A percentile compares a stretch with the other conserved stretches of the same genome.
Evolutionary conservation across 768 basidiomycete species (phyloP).

Genomic region (Wakefieldia striispora): DNA sequence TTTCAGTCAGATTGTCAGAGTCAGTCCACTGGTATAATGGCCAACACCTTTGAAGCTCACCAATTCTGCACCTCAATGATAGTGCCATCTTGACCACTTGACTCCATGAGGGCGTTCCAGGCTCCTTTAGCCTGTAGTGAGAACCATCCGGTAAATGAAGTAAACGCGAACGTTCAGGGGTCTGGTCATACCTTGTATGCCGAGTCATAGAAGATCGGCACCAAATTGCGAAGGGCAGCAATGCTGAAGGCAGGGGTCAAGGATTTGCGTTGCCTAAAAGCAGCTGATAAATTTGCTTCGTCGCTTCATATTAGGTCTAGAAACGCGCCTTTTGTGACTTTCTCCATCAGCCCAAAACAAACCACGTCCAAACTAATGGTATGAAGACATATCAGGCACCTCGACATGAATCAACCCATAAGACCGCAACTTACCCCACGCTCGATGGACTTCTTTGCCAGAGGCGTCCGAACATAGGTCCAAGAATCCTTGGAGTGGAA

Average conservation of each 20-base stretch:
- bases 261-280: conserved; percentile 25
- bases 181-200: conserved; percentile 21
- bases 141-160: not conserved
- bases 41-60: conserved; percentile 4
- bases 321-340: conserved; percentile 39
- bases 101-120: conserved; percentile 31
- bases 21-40: not conserved
- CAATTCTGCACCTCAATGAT: conserved; percentile 42
- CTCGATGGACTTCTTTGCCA: conserved; percentile 36
- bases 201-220: conserved; percentile 27
- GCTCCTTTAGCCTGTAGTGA: conserved; percentile 24
- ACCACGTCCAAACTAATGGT: conserved; percentile 27
- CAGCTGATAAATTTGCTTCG: not conserved
- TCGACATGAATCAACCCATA: no score
- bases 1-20: not conserved
- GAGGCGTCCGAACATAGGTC: conserved; percentile 41
- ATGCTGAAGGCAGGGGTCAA: conserved; percentile 27
- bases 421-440: not conserved
- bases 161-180: not conserved
- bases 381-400: not conserved
- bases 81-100: conserved; percentile 12
- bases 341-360: conserved; percentile 37
- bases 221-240: conserved; percentile 22
- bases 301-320: not conserved
- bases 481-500: conserved; percentile 9